These are phyloP conservation scores for Plectranthus barbatus DNA, from an alignment of 257 asterid species.

Conservation along the genomic window DNA sequence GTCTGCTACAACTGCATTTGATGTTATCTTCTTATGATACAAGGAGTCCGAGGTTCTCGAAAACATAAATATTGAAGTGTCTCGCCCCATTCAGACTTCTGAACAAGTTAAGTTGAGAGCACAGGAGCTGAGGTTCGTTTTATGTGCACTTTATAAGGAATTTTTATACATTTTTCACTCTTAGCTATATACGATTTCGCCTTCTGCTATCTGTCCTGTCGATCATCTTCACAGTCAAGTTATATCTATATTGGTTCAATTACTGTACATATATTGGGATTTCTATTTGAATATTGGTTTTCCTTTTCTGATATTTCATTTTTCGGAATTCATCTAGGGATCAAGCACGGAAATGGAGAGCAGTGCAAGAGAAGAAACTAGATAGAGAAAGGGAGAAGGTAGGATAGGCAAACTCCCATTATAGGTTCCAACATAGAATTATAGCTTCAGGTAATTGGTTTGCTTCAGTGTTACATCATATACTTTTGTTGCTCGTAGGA, in stretches of 20 bases:
- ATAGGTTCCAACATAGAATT: not conserved
- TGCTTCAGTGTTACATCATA: not conserved
- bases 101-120: slow-evolving; percentile 50
- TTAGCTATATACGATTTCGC: not conserved
- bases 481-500: slow-evolving; percentile 32
- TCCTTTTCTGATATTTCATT: slow-evolving; percentile 17
- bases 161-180: not conserved
- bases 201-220: not conserved
- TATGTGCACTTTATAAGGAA: not conserved
- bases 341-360: slow-evolving; percentile 30
- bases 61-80: slow-evolving; percentile 39
- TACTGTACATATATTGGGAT: not conserved
- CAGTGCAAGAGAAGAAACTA: slow-evolving; percentile 40
- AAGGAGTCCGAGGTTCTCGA: slow-evolving; percentile 29
- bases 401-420: not conserved
- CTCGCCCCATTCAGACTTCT: slow-evolving; percentile 27
- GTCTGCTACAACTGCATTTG: not conserved
- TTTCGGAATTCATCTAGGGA: slow-evolving; percentile 29
- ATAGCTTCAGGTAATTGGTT: not conserved
- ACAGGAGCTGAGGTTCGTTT: slow-evolving; percentile 52
- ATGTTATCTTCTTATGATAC: not conserved
- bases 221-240: not conserved
- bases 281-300: not conserved
- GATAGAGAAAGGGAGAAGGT: slow-evolving; percentile 69
- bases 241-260: not conserved